Evolutionary conservation across 768 basidiomycete species (phyloP).

Genomic region (Ramaria rubella): DNA sequence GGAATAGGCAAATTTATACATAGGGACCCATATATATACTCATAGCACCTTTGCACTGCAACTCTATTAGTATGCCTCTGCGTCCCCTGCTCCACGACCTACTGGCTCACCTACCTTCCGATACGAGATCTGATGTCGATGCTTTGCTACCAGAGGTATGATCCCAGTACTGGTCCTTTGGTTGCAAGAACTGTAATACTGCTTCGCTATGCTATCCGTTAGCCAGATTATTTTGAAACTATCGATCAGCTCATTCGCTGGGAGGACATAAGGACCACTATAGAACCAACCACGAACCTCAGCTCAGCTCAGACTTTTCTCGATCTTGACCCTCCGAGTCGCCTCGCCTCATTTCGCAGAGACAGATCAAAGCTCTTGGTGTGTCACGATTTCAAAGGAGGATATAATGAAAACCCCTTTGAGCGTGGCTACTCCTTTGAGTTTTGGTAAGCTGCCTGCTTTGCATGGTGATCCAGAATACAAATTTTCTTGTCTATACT

Average conservation of each 20-base stretch:
- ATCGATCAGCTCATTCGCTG: conserved; percentile 3
- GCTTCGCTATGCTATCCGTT: background rate
- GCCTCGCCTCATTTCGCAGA: background rate
- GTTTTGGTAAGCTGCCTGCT: conserved; percentile 9
- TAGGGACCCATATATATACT: no score
- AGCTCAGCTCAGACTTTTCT: background rate
- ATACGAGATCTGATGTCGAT: background rate
- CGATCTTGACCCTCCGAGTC: background rate
- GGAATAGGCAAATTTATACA: no score
- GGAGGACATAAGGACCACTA: background rate
- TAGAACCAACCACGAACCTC: background rate
- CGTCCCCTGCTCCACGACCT: background rate
- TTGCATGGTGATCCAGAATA: background rate
- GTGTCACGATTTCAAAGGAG: conserved; percentile 11
- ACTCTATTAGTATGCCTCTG: background rate
- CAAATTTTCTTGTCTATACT: background rate
- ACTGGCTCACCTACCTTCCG: background rate
- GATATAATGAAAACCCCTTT: conserved; percentile 6
- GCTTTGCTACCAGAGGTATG: background rate
- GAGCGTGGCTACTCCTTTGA: conserved; percentile 10
- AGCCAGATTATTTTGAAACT: conserved; percentile 5
- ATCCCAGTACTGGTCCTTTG: background rate
- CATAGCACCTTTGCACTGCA: no score
- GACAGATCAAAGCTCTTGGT: conserved; percentile 2
- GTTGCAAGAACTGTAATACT: background rate